Evolutionary conservation across 2,329 filamentous ascomycete species (phyloP).

Genomic region (Ceratocystiopsis sp.): DNA sequence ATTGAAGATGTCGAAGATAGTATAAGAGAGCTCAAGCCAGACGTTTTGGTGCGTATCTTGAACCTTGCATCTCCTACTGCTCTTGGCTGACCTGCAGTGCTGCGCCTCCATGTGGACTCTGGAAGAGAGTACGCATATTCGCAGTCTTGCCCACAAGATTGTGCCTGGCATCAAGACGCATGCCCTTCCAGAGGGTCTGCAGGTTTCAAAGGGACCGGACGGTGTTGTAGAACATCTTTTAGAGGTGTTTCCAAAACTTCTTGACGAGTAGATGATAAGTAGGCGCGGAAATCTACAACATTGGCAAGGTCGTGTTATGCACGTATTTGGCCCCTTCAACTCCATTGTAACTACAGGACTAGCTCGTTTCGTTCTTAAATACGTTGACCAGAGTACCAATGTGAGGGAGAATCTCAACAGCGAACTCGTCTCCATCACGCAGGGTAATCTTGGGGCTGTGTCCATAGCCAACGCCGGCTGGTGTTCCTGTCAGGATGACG

Average conservation of each 20-base stretch:
- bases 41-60: too few species aligned
- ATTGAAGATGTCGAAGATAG: too few species aligned
- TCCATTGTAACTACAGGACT: too few species aligned
- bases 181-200: not conserved
- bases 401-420: constrained; percentile 24
- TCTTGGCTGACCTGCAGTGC: not conserved
- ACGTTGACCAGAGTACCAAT: constrained; percentile 26
- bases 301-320: too few species aligned
- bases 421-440: constrained; percentile 23
- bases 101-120: not conserved
- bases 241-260: not conserved
- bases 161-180: not conserved
- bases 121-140: not conserved
- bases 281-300: too few species aligned
- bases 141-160: not conserved
- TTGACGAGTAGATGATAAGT: constrained; percentile 7
- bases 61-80: too few species aligned
- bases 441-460: constrained; percentile 21
- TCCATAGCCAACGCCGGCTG: constrained; percentile 23
- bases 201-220: not conserved
- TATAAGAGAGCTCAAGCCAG: too few species aligned
- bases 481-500: constrained; percentile 26
- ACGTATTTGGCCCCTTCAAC: too few species aligned
- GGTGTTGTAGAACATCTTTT: not conserved
- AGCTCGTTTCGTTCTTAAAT: constrained; percentile 17